A percentile compares a stretch with the other conserved stretches of the same genome.
Evolutionary conservation across 2,329 filamentous ascomycete genomes (phyloP).

Genomic region (Fusarium metavorans): DNA sequence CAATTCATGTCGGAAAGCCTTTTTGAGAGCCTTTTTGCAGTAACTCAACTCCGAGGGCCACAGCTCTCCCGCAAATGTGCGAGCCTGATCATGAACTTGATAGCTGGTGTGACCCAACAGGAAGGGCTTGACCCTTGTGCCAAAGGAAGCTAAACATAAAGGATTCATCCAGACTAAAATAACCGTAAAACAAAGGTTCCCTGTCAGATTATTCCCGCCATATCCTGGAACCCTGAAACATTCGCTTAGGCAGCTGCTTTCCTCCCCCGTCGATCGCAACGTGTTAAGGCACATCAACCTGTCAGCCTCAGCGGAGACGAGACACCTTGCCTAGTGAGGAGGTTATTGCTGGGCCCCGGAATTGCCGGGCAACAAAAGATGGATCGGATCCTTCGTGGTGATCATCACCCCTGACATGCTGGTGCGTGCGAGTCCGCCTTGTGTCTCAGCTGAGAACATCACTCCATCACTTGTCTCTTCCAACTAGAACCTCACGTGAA

Average conservation of each 20-base stretch:
- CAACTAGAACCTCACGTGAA: too few relatives aligned
- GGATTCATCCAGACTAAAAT: not conserved
- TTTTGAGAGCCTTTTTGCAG: not conserved
- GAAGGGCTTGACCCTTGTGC: not conserved
- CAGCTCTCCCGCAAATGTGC: not conserved
- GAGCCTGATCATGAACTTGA: not conserved
- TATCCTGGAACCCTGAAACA: not conserved
- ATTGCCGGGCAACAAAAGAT: not conserved
- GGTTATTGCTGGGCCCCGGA: not conserved
- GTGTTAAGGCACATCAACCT: not conserved
- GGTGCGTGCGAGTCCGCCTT: not conserved
- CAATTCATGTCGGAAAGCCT: not conserved
- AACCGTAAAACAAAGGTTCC: not conserved
- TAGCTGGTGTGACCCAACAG: not conserved
- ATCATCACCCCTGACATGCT: not conserved
- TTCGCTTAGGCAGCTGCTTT: not conserved
- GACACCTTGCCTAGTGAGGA: not conserved
- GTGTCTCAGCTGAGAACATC: not conserved
- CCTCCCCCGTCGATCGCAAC: not conserved
- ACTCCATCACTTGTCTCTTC: not conserved
- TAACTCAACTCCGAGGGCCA: not conserved
- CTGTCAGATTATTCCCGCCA: not conserved
- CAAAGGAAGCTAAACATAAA: not conserved
- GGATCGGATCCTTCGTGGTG: not conserved
- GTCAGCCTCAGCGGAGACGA: not conserved